These are phyloP conservation scores for Aspergillus sparsus DNA, from an alignment of 495 filamentous ascomycete genomes.

Conservation along the genomic window DNA sequence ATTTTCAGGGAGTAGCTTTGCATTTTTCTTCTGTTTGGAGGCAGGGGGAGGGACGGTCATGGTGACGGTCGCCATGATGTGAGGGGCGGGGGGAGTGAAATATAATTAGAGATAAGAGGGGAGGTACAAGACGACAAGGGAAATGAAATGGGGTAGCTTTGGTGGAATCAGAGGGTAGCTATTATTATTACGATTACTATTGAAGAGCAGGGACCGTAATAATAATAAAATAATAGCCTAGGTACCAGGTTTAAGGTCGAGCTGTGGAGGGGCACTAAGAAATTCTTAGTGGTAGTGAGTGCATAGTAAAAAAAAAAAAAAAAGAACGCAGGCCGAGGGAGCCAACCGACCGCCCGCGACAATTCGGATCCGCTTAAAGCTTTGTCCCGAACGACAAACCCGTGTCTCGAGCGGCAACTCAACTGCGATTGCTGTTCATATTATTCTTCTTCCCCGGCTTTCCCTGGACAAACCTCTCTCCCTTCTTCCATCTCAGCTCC, in stretches of 20 bases:
- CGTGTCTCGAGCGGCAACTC: conserved; percentile 20
- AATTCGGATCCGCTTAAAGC: conserved; percentile 47
- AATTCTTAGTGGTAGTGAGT: too few species aligned
- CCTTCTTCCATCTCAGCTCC: conserved; percentile 12
- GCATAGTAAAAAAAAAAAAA: conserved; percentile 27
- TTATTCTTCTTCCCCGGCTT: conserved; percentile 28
- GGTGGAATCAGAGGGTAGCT: too few species aligned
- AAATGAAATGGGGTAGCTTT: too few species aligned
- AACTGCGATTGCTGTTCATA: conserved; percentile 23
- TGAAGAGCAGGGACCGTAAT: background rate
- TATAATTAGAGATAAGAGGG: too few species aligned
- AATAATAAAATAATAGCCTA: conserved; percentile 5
- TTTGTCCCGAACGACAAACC: conserved; percentile 45
- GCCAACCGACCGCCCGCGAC: conserved; percentile 34
- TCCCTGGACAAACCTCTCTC: conserved; percentile 18
- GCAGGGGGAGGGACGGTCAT: conserved; percentile 57
- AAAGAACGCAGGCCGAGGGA: conserved; percentile 29
- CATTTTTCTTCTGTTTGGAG: conserved; percentile 63
- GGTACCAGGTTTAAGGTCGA: background rate
- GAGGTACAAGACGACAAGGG: too few species aligned
- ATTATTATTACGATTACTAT: background rate
- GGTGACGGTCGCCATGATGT: conserved; percentile 62
- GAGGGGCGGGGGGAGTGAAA: background rate
- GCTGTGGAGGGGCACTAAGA: too few species aligned
- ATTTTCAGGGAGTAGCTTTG: conserved; percentile 82